Conservation (phyloP, 2,329 filamentous ascomycete species). For the Paecilomyces sp. region DNA sequence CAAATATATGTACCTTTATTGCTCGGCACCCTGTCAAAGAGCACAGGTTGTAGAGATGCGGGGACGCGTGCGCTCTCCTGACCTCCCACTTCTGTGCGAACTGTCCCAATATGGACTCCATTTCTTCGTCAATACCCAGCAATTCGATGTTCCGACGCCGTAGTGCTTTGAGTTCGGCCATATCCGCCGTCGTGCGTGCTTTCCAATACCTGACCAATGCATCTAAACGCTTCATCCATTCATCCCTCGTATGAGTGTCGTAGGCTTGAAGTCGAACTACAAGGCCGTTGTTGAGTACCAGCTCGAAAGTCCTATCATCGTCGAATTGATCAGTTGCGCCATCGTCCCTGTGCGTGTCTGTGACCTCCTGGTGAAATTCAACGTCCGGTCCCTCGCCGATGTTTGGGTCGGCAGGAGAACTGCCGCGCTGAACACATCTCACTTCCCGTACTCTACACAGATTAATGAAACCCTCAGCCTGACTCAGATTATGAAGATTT, state of each 20-base stretch:
- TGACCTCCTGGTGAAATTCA: slow-evolving; percentile 46
- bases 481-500: slow-evolving; percentile 50
- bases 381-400: slow-evolving; percentile 48
- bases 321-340: slow-evolving; percentile 48
- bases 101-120: slow-evolving; percentile 58
- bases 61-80: slow-evolving; percentile 54
- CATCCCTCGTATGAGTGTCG: slow-evolving; percentile 49
- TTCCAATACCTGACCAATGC: slow-evolving; percentile 57
- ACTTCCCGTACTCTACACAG: slow-evolving; percentile 52
- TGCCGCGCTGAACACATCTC: slow-evolving; percentile 48
- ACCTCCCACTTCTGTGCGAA: slow-evolving; percentile 64
- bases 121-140: slow-evolving; percentile 58
- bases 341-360: slow-evolving; percentile 44
- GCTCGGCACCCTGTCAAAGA: slow-evolving; percentile 56
- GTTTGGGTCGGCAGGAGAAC: slow-evolving; percentile 45
- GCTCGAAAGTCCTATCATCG: slow-evolving; percentile 53
- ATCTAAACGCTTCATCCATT: slow-evolving; percentile 55
- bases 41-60: slow-evolving; percentile 61
- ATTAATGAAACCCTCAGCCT: slow-evolving; percentile 59
- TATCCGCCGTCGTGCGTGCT: slow-evolving; percentile 48
- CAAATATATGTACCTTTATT: slow-evolving; percentile 38
- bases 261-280: slow-evolving; percentile 56
- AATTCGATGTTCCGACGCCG: slow-evolving; percentile 52
- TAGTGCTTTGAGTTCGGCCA: slow-evolving; percentile 50
- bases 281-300: slow-evolving; percentile 55